Percentiles rank a stretch among this genome's conserved stretches.
phyloP scores from a whole-genome alignment of 495 filamentous ascomycete species.

The Bacidia rubella region DNA sequence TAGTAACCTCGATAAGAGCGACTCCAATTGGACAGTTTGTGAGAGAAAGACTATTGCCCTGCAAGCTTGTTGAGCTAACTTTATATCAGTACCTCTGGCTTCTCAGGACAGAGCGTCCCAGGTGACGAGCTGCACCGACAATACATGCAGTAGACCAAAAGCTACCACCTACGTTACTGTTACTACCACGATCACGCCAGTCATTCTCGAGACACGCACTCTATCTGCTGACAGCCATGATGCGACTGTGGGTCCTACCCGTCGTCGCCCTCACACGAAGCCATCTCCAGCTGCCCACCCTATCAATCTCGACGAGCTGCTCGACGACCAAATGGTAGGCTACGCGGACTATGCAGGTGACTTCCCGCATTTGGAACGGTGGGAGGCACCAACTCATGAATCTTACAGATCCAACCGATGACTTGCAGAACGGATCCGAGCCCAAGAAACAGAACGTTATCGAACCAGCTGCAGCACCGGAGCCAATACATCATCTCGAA shows the following conservation, averaged over 20 bases:
- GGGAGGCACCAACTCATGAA: not conserved
- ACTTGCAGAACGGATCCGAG: not conserved
- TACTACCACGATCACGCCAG: not conserved
- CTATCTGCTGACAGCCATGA: not conserved
- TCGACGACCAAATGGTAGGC: not conserved
- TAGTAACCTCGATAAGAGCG: conserved; percentile 3
- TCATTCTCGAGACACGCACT: not conserved
- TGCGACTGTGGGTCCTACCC: not conserved
- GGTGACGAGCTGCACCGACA: not conserved
- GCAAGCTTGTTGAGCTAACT: not conserved
- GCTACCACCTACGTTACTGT: not conserved
- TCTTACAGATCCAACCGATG: not conserved
- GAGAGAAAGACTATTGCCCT: not conserved
- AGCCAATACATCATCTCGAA: not conserved
- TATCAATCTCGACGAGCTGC: not conserved
- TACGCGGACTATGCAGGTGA: not conserved
- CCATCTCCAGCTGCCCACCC: not conserved
- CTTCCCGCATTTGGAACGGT: not conserved
- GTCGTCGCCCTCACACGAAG: not conserved
- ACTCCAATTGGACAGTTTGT: not conserved
- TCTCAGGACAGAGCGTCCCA: not conserved
- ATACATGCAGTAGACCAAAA: not conserved
- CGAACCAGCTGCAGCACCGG: not conserved
- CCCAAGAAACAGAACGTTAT: not conserved
- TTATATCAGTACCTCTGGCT: not conserved